These are phyloP conservation scores for Cercophora samala DNA, from an alignment of 495 filamentous ascomycete species.

Conservation along the genomic window DNA sequence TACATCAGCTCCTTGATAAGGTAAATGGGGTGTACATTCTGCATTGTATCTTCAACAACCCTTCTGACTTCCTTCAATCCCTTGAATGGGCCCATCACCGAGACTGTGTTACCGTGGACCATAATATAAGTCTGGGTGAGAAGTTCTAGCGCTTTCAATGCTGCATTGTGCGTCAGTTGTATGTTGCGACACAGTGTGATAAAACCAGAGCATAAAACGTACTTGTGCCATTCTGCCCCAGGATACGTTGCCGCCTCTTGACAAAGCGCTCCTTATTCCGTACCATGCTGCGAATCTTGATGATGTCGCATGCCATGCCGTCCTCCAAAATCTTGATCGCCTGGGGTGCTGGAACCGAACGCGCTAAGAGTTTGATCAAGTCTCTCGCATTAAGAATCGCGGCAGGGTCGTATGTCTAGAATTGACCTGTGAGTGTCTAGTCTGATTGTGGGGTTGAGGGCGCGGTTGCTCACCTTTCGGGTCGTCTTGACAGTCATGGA, in stretches of 20 bases:
- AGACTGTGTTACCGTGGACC: slow-evolving; percentile 95
- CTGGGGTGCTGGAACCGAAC: slow-evolving; percentile 88
- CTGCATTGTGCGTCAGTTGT: slow-evolving; percentile 7
- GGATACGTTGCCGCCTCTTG: slow-evolving; percentile 87
- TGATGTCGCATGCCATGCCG: slow-evolving; percentile 82
- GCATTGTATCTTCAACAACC: slow-evolving; percentile 94
- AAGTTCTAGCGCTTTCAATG: slow-evolving; percentile 89
- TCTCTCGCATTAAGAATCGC: slow-evolving; percentile 93
- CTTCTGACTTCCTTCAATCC: slow-evolving; percentile 89
- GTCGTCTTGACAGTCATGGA: slow-evolving; percentile 96
- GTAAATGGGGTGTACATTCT: slow-evolving; percentile 72
- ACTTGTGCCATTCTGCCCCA: slow-evolving; percentile 56
- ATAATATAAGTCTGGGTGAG: slow-evolving; percentile 90
- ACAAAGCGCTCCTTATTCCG: slow-evolving; percentile 96
- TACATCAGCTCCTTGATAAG: slow-evolving; percentile 88
- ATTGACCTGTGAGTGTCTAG: slow-evolving; percentile 1
- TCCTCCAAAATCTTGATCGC: slow-evolving; percentile 94
- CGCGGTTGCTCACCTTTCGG: slow-evolving; percentile 38
- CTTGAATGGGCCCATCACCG: slow-evolving; percentile 86
- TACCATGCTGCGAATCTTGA: slow-evolving; percentile 86
- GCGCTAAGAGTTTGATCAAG: slow-evolving; percentile 85
- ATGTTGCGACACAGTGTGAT: background rate
- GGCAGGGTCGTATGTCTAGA: slow-evolving; percentile 87
- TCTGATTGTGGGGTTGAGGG: background rate
- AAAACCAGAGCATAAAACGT: background rate